Conservation (phyloP, 1,284 basidiomycete species). For the Austroboletus rostrupii region DNA sequence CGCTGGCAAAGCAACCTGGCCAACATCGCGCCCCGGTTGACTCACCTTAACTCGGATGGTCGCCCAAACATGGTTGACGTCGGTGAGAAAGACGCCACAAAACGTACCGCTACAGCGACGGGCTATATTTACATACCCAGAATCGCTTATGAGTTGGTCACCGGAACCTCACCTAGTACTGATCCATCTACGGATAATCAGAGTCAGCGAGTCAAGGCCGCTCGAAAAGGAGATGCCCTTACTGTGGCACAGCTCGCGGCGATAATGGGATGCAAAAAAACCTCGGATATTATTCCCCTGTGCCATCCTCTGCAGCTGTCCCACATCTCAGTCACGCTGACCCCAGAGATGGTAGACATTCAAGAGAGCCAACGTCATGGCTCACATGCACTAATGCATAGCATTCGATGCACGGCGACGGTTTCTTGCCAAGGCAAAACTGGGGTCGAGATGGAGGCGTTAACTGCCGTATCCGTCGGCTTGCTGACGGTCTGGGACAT, state of each 20-base stretch:
- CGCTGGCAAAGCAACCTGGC: slow-evolving; percentile 23
- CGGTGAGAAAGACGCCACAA: slow-evolving; percentile 59
- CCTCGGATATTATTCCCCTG: slow-evolving; percentile 77
- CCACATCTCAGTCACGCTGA: slow-evolving; percentile 62
- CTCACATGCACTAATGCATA: slow-evolving; percentile 33
- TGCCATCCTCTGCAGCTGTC: slow-evolving; percentile 78
- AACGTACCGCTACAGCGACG: slow-evolving; percentile 69
- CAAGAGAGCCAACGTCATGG: neutral
- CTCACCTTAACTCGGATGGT: slow-evolving; percentile 70
- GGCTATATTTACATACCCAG: slow-evolving; percentile 73
- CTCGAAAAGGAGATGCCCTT: slow-evolving; percentile 72
- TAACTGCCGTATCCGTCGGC: slow-evolving; percentile 78
- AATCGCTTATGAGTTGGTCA: slow-evolving; percentile 62
- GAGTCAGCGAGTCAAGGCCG: slow-evolving; percentile 43
- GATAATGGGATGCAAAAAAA: slow-evolving; percentile 84
- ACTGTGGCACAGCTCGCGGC: slow-evolving; percentile 79
- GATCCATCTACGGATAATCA: slow-evolving; percentile 22
- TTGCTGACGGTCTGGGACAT: slow-evolving; percentile 89
- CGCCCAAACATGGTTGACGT: slow-evolving; percentile 81
- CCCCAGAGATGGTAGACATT: slow-evolving; percentile 34
- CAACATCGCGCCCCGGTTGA: slow-evolving; percentile 36
- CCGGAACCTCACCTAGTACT: slow-evolving; percentile 31
- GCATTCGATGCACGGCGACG: slow-evolving; percentile 62
- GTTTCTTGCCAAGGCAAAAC: slow-evolving; percentile 77
- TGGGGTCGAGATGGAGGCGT: slow-evolving; percentile 93